Base-by-base conservation (phyloP, 768 basidiomycete species). In the Nevesoporus exiguus region DNA sequence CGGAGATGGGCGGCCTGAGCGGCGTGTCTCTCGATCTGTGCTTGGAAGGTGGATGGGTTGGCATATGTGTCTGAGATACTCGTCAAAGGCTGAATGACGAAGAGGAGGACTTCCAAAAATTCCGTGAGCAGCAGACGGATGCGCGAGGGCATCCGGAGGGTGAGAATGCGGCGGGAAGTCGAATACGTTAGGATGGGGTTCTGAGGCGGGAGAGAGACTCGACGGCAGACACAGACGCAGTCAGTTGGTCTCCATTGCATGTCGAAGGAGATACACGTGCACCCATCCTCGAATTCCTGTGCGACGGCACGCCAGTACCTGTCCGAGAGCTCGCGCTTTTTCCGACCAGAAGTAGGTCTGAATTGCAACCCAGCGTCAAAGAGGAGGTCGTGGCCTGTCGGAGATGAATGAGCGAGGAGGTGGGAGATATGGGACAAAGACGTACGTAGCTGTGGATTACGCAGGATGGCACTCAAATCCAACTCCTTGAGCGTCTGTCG, bases 371-470 rank as follows among this genome's bases (percentile, higher is more conserved):
- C 85, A 17, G 89, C 80, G 58, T 96, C 93, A 60, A 95, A 94
- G 60, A 95, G 81, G 56, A 95, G 78, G 71, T 95, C 93, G 62
- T 96, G 93, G 31, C 90, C 90, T 92, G 63, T 51, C 54, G 39
- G 49, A 50, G 13, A 48, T 37, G 51, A 47, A 47, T 58, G 39
- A 54, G 52, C 7, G 27, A 19, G n/a, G 22, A 7, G 33, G 30
- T 8, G 19, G 13, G 0, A 7, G 10, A 41, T 3, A 47, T 4
- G 54, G 55, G 52, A 45, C 25, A 52, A 52, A 21, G 37, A 86
- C 86, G 74, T 73, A 91, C 94, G 88, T 55, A 96, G 85, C 67
- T 94, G 92, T 22, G 92, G 90, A 69, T 93, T 93, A 45, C 89
- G 83, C 52, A 96, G 77, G 62, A 96, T 93, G 49, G 86, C 82